Base-by-base conservation (phyloP, 305 asterid genomes). In the Fraxinus latifolia region DNA sequence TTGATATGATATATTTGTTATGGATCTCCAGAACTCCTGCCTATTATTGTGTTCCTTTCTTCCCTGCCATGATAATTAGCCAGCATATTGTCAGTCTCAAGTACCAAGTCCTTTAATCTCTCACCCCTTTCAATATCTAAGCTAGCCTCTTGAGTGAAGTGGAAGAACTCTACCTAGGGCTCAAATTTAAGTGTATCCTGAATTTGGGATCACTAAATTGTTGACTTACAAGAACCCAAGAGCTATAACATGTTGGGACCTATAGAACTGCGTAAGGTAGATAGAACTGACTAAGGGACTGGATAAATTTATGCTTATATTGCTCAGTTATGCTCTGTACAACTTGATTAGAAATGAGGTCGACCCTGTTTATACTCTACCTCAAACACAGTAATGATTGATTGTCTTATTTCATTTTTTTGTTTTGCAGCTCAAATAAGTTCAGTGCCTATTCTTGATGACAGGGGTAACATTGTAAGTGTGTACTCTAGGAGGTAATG, bases 381-480 rank as follows among this genome's bases (percentile, higher is more conserved):
- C 29, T 21, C 68, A 19, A 17, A 58, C n/a, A 58, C 3, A 1
- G 9, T 17, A 19, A 7, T 58, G 68, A 58, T 19, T 3, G 58
- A 47, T 14, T 47, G 19, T 47, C 44, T 15, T 76, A 68, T 50
- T 27, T 81, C 55, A 1, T 83, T 74, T 72, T 31, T 6, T 72
- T 36, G 15, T 73, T 77, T 86, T 81, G 58, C 95, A 93, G 97
- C 90, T 74, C 86, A 85, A 78, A 86, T 93, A 87, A 92, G 97
- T 81, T 91, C 97, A 37, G 78, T 92, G 44, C 97, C 97, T n/a
- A 84, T 93, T 77, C 85, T 92, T 60, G 91, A 92, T 73, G 85
- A 85, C 27, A 79, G 27, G 7, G 95, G 94, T 32, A 81, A 71
- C 88, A 85, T 93, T 44, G 62, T 90, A 7, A 85, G 87, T 85